A percentile compares a stretch with the other conserved stretches of the same genome.
Evolutionary conservation across 2,329 filamentous ascomycete species (phyloP).

Genomic region (Fusarium setosum): DNA sequence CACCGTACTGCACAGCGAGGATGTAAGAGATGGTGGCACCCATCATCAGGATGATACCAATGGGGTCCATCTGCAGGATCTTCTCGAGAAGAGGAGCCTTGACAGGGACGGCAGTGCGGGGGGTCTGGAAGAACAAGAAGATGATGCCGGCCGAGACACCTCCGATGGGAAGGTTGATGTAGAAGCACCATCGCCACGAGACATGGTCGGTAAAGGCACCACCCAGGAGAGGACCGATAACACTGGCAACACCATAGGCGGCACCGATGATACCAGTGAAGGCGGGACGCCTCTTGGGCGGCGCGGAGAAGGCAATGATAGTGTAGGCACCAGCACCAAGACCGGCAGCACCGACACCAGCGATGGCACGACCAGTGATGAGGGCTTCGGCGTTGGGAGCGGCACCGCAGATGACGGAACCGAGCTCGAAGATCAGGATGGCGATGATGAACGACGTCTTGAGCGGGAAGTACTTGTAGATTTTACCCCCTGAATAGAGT

Average conservation of each 20-base stretch:
- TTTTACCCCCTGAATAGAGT: conserved; percentile 55
- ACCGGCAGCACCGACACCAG: conserved; percentile 60
- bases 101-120: conserved; percentile 50
- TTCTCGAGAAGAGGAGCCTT: conserved; percentile 55
- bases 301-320: conserved; percentile 59
- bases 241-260: conserved; percentile 50
- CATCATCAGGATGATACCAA: conserved; percentile 59
- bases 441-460: conserved; percentile 60
- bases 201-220: conserved; percentile 52
- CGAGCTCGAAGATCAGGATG: conserved; percentile 65
- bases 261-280: conserved; percentile 54
- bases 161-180: conserved; percentile 53
- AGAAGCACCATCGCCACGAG: conserved; percentile 55
- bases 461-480: conserved; percentile 64
- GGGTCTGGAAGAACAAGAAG: conserved; percentile 56
- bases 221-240: conserved; percentile 51
- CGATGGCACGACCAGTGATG: conserved; percentile 64
- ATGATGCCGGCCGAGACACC: conserved; percentile 49
- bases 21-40: conserved; percentile 55
- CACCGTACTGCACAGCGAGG: conserved; percentile 61
- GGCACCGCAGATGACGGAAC: conserved; percentile 62
- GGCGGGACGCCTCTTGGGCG: conserved; percentile 48
- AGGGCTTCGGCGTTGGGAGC: conserved; percentile 59
- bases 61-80: conserved; percentile 60
- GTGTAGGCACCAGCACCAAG: conserved; percentile 61